These are phyloP conservation scores for Taiwanofungus camphoratus DNA, from an alignment of 1,284 basidiomycete species.

Conservation along the genomic window DNA sequence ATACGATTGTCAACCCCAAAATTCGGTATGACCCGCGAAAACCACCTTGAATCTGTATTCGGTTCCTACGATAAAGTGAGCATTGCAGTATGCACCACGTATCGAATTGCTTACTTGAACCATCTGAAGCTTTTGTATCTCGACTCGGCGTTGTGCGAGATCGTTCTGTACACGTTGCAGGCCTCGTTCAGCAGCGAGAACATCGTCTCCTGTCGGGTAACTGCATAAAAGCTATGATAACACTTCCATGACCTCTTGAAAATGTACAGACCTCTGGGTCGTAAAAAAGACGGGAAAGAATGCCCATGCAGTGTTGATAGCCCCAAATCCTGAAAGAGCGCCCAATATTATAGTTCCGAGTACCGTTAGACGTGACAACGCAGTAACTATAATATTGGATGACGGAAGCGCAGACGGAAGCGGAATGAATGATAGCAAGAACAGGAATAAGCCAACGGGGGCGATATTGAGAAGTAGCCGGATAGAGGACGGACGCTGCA, in stretches of 20 bases:
- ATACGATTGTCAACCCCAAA: conserved; percentile 45
- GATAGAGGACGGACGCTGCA: conserved; percentile 26
- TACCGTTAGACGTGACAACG: conserved; percentile 62
- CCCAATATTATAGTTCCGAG: conserved; percentile 70
- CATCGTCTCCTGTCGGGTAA: conserved; percentile 42
- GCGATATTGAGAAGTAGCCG: conserved; percentile 40
- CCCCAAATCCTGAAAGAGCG: conserved; percentile 68
- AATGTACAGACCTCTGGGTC: conserved; percentile 16
- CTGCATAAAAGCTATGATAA: conserved; percentile 20
- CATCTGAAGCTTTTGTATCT: conserved; percentile 31
- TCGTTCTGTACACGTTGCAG: conserved; percentile 49
- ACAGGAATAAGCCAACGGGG: conserved; percentile 52
- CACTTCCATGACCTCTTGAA: not conserved
- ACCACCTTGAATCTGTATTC: conserved; percentile 34
- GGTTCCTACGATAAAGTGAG: conserved; percentile 15
- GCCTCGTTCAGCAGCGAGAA: conserved; percentile 44
- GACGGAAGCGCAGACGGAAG: conserved; percentile 46
- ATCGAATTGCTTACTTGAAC: conserved; percentile 25
- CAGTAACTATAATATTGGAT: conserved; percentile 38
- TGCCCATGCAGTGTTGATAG: conserved; percentile 59
- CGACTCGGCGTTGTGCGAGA: conserved; percentile 33
- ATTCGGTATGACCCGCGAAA: conserved; percentile 41
- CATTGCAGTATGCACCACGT: no score
- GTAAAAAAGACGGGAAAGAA: conserved; percentile 31
- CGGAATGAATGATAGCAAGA: conserved; percentile 59